These are phyloP conservation scores for Astrephomene gubernaculifera DNA, from an alignment of 139 green algal species.

Conservation along the genomic window DNA sequence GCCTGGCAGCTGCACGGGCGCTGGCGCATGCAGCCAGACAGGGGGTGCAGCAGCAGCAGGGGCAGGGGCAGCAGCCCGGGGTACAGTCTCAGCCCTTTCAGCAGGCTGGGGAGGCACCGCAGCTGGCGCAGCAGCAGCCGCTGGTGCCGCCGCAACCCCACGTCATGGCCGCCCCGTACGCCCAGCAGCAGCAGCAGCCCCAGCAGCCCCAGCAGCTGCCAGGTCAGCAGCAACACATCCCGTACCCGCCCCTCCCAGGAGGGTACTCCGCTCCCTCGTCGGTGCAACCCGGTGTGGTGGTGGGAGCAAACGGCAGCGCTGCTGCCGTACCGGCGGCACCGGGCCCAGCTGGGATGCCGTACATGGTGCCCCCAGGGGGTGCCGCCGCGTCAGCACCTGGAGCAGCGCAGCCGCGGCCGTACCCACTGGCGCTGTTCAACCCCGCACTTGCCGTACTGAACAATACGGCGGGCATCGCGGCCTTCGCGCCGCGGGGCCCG, in stretches of 20 bases:
- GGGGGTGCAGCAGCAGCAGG: not conserved
- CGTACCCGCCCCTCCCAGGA: not conserved
- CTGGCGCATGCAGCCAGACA: slow-evolving; percentile 15
- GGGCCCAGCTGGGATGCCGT: not conserved
- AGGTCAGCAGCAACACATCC: not conserved
- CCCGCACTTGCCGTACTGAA: slow-evolving; percentile 14
- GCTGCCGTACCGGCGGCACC: not conserved
- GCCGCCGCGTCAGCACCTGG: not conserved
- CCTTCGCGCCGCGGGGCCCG: not conserved
- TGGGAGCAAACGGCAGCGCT: not conserved
- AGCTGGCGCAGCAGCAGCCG: no score
- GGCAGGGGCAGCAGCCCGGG: no score
- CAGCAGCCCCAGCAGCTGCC: not conserved
- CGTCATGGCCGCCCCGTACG: no score
- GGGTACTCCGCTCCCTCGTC: not conserved
- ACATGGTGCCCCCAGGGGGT: not conserved
- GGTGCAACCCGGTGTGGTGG: not conserved
- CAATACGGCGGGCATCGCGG: slow-evolving; percentile 13
- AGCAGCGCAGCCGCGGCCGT: not conserved
- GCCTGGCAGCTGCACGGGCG: slow-evolving; percentile 12
- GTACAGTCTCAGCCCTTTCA: no score
- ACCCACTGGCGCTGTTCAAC: slow-evolving; percentile 20
- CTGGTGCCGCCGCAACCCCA: no score
- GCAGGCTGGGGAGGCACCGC: no score
- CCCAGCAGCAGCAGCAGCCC: not conserved